These are phyloP conservation scores for Extremus antarcticus DNA, from an alignment of 495 filamentous ascomycete species.

Conservation along the genomic window DNA sequence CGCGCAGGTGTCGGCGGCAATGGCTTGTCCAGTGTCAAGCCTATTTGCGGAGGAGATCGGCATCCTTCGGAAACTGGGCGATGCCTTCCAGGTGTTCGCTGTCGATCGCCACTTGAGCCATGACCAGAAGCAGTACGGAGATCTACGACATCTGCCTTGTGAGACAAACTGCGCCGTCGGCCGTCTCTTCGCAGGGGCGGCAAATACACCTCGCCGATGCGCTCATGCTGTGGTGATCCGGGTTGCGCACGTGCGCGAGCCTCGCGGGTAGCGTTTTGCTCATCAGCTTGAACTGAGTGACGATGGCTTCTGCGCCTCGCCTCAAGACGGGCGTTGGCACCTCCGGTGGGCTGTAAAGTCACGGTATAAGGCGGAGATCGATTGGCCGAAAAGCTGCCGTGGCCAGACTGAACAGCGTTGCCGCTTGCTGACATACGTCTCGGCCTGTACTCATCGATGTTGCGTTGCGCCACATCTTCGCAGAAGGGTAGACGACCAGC, in stretches of 20 bases:
- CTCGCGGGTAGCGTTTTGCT: no score
- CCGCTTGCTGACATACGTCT: not conserved
- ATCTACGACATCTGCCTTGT: slow-evolving; percentile 7
- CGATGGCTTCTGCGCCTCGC: no score
- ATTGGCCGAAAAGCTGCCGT: not conserved
- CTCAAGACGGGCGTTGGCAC: not conserved
- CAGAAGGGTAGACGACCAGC: slow-evolving; percentile 14
- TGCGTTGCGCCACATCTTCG: slow-evolving; percentile 26
- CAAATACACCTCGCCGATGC: not conserved
- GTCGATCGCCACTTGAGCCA: not conserved
- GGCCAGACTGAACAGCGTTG: not conserved
- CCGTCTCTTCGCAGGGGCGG: not conserved
- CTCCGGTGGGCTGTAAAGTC: not conserved
- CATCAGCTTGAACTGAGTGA: no score
- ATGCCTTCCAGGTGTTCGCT: not conserved
- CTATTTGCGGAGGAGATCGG: not conserved
- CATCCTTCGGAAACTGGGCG: not conserved
- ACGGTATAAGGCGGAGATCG: not conserved
- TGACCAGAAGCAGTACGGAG: not conserved
- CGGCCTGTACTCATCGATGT: slow-evolving; percentile 8
- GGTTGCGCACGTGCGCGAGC: no score
- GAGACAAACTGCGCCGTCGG: not conserved
- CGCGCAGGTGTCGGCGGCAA: not conserved
- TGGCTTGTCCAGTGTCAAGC: slow-evolving; percentile 10
- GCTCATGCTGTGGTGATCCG: not conserved